These are phyloP conservation scores for Aspergillus alliaceus DNA, from an alignment of 2,329 filamentous ascomycete genomes.

Conservation along the genomic window DNA sequence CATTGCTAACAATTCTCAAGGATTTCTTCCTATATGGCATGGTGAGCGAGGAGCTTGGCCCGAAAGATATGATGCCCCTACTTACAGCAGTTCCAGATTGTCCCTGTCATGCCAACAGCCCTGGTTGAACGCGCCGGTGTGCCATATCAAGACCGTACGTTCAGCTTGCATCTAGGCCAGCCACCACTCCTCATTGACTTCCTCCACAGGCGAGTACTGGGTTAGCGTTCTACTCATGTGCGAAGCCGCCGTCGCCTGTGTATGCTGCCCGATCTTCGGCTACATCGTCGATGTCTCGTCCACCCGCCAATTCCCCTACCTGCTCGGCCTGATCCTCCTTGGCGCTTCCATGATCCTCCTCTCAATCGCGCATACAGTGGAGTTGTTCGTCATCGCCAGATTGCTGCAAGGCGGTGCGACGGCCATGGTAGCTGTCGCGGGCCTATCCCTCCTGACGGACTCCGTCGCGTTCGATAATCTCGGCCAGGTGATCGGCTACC, in stretches of 20 bases:
- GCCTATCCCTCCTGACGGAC: constrained; percentile 59
- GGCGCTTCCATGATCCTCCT: constrained; percentile 57
- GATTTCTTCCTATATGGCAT: constrained; percentile 32
- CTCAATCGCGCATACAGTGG: constrained; percentile 50
- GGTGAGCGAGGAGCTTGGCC: constrained; percentile 16
- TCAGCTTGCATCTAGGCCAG: no score
- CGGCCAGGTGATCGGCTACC: constrained; percentile 61
- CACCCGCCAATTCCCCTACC: constrained; percentile 57
- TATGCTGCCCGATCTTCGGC: constrained; percentile 30
- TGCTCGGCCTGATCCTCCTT: constrained; percentile 55
- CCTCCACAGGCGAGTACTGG: constrained; percentile 27
- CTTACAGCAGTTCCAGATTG: constrained; percentile 20
- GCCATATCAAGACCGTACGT: constrained; percentile 26
- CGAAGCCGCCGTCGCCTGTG: constrained; percentile 27
- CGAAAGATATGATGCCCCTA: neutral
- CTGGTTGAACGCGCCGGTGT: constrained; percentile 24
- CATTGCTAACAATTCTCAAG: constrained; percentile 10
- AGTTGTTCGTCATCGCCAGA: constrained; percentile 53
- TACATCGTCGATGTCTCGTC: constrained; percentile 28
- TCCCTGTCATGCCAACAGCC: constrained; percentile 31
- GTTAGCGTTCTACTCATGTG: constrained; percentile 30
- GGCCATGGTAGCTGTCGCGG: constrained; percentile 61
- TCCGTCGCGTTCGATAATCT: constrained; percentile 58
- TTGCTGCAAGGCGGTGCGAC: constrained; percentile 59
- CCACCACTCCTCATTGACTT: neutral